These are phyloP conservation scores for Lactifluus hygrophoroides DNA, from an alignment of 768 basidiomycete genomes.

Conservation along the genomic window DNA sequence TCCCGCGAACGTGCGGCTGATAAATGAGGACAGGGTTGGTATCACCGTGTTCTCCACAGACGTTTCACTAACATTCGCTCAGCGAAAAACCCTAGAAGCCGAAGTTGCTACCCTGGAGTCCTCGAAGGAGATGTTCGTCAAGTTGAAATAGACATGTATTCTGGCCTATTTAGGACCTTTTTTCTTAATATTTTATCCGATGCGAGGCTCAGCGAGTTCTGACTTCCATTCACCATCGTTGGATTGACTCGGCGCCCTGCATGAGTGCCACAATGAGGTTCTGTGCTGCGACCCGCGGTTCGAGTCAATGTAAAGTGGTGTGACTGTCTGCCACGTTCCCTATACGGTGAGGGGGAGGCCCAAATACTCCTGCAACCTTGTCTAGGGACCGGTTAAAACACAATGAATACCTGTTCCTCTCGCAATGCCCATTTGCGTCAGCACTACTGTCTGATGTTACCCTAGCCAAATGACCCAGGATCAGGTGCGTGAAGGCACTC, in stretches of 20 bases:
- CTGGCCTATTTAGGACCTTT: neutral
- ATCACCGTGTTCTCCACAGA: neutral
- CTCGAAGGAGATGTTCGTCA: conserved; percentile 69
- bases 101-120: conserved; percentile 67
- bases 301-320: no score
- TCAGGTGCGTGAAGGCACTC: no score
- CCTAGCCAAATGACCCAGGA: no score
- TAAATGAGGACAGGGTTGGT: conserved; percentile 78
- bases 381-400: no score
- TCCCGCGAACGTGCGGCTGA: conserved; percentile 62
- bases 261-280: neutral
- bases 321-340: no score
- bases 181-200: neutral
- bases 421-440: no score
- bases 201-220: neutral
- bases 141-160: conserved; percentile 38
- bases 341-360: no score
- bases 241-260: no score
- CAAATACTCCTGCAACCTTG: no score
- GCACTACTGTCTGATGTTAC: no score
- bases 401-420: no score
- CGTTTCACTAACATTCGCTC: neutral
- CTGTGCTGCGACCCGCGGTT: no score
- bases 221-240: neutral
- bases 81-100: conserved; percentile 72